Conservation (phyloP, 352 stramenopile species). For the Pythium dissimile region DNA sequence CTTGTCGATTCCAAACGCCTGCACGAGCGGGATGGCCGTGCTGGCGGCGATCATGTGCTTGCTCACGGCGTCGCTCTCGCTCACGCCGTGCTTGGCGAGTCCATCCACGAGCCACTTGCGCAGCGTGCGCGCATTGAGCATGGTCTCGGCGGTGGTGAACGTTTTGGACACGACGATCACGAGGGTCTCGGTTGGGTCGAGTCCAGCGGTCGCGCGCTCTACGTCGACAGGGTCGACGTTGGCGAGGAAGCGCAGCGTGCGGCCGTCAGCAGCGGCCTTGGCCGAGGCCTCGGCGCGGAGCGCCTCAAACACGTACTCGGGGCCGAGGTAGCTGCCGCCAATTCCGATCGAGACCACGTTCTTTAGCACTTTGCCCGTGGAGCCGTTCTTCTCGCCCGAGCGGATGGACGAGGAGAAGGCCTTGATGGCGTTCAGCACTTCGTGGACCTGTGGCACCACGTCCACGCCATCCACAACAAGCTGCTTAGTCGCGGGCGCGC, state of each 20-base stretch:
- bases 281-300: slow-evolving; percentile 81
- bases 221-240: slow-evolving; percentile 99
- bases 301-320: slow-evolving; percentile 97
- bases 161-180: slow-evolving; percentile 98
- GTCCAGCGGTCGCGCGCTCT: slow-evolving; percentile 79
- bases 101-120: slow-evolving; percentile 95
- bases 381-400: slow-evolving; percentile 79
- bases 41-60: slow-evolving; percentile 95
- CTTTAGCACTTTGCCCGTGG: slow-evolving; percentile 93
- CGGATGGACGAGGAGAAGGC: slow-evolving; percentile 91
- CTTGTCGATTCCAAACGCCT: slow-evolving; percentile 93
- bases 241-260: slow-evolving; percentile 94
- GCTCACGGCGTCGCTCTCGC: slow-evolving; percentile 83
- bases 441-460: slow-evolving; percentile 94
- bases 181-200: slow-evolving; percentile 95
- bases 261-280: slow-evolving; percentile 81
- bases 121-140: slow-evolving; percentile 97
- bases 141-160: slow-evolving; percentile 99
- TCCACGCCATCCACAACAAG: slow-evolving; percentile 94
- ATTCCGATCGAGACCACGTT: slow-evolving; percentile 97
- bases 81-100: slow-evolving; percentile 80
- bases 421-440: slow-evolving; percentile 94
- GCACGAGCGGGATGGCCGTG: slow-evolving; percentile 71
- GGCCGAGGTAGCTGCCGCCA: slow-evolving; percentile 94
- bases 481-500: slow-evolving; percentile 76